A percentile compares a stretch with the other conserved stretches of the same genome.
Evolutionary conservation across 176 grass and related monocot genomes (phyloP).

Genomic region (Lolium multiflorum): DNA sequence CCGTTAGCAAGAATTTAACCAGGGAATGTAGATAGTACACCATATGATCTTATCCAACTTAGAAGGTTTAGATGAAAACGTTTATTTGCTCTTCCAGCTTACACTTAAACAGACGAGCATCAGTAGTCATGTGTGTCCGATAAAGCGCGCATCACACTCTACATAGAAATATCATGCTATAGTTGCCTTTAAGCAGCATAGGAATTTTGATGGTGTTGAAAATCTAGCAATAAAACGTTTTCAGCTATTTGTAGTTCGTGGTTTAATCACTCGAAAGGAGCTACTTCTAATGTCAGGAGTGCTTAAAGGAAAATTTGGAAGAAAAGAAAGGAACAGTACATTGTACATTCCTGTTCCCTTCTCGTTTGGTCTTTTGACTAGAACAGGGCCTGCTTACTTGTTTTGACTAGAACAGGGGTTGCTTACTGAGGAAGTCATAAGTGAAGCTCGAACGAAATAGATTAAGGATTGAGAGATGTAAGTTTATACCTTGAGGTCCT

Average conservation of each 20-base stretch:
- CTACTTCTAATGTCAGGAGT: neutral
- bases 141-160: neutral
- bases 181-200: neutral
- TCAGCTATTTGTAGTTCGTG: neutral
- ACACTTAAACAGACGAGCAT: neutral
- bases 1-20: neutral
- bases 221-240: neutral
- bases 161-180: neutral
- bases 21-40: neutral
- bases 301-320: neutral
- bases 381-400: neutral
- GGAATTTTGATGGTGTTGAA: neutral
- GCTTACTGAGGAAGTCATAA: neutral
- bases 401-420: neutral
- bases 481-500: conserved; percentile 54
- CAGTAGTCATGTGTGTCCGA: too few relatives aligned
- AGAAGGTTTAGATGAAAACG: neutral
- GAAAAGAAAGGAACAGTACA: neutral
- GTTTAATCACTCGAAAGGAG: neutral
- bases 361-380: neutral
- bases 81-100: neutral
- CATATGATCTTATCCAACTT: neutral
- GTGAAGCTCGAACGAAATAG: conserved; percentile 23
- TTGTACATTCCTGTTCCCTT: neutral
- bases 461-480: neutral